These are phyloP conservation scores for Trebouxia sp. DNA, from an alignment of 139 green algal genomes.

Conservation along the genomic window DNA sequence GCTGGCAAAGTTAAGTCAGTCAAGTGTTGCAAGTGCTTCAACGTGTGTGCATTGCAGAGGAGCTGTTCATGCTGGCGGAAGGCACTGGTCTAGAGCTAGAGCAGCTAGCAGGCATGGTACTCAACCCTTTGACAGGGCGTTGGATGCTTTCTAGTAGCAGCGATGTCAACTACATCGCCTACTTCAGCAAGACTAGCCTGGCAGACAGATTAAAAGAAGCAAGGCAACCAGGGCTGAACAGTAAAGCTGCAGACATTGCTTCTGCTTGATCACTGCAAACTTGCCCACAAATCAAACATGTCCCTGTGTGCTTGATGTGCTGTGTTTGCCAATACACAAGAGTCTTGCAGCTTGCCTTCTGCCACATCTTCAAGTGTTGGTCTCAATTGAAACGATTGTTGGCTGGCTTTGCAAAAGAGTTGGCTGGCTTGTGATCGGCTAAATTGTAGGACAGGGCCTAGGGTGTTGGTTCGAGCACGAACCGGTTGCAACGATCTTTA, in stretches of 20 bases:
- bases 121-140: conserved; percentile 45
- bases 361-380: too few relatives aligned
- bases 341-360: too few relatives aligned
- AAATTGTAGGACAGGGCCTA: too few relatives aligned
- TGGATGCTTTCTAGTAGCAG: conserved; percentile 63
- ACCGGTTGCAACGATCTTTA: too few relatives aligned
- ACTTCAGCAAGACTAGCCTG: conserved; percentile 40
- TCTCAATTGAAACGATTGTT: too few relatives aligned
- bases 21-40: neutral
- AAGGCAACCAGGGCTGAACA: neutral
- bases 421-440: too few relatives aligned
- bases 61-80: conserved; percentile 66
- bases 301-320: too few relatives aligned
- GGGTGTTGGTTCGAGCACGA: too few relatives aligned
- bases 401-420: too few relatives aligned
- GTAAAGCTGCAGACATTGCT: neutral
- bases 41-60: conserved; percentile 38
- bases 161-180: conserved; percentile 83
- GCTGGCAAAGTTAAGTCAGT: neutral
- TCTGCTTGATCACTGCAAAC: conserved; percentile 10
- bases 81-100: conserved; percentile 38
- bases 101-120: conserved; percentile 65
- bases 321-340: too few relatives aligned
- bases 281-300: too few relatives aligned
- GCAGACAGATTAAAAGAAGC: neutral